These are phyloP conservation scores for Candida maltosa DNA, from an alignment of 805 yeast species.

Conservation along the genomic window DNA sequence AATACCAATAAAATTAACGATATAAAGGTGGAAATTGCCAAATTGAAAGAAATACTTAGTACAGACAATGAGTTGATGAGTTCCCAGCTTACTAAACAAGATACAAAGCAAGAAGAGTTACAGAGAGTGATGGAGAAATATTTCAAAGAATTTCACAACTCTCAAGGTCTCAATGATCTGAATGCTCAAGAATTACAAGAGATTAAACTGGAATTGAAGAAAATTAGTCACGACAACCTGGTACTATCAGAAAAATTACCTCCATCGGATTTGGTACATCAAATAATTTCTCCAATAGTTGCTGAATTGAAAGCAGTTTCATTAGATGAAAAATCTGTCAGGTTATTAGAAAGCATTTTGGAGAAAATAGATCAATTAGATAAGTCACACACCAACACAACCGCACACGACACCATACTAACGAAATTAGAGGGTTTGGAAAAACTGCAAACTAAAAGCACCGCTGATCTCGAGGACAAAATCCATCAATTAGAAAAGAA, in stretches of 20 bases:
- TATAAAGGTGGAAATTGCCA: slow-evolving; percentile 1
- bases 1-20: slow-evolving; percentile 1
- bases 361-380: neutral
- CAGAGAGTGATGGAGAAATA: neutral
- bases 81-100: neutral
- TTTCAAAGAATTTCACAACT: too few species aligned
- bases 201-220: too few species aligned
- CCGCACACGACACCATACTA: neutral
- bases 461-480: slow-evolving; percentile 6
- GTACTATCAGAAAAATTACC: too few species aligned
- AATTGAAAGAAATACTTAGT: neutral
- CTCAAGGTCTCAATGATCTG: too few species aligned
- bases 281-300: slow-evolving; percentile 24
- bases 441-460: neutral
- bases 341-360: slow-evolving; percentile 13
- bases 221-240: too few species aligned
- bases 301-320: slow-evolving; percentile 22
- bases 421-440: neutral
- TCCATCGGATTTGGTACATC: slow-evolving; percentile 11
- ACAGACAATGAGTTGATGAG: neutral
- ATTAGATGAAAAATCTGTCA: slow-evolving; percentile 16
- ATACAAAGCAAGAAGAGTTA: neutral
- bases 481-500: slow-evolving; percentile 13
- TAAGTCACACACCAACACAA: neutral
- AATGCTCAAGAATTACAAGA: too few species aligned